phyloP scores from a whole-genome alignment of 176 grass and related monocot species.

The Hsuehochloa calcarea region DNA sequence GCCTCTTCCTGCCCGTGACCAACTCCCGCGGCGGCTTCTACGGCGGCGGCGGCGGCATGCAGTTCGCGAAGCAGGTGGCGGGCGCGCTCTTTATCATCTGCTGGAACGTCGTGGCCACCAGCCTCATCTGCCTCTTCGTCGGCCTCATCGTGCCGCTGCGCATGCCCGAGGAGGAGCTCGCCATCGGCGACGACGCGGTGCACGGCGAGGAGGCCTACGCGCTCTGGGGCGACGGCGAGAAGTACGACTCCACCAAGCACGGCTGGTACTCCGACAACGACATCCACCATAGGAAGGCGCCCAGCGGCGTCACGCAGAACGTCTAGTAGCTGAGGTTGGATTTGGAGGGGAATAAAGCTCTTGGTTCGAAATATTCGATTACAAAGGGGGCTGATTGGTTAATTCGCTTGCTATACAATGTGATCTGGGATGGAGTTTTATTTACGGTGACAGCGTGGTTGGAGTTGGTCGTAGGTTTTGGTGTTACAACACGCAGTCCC shows the following conservation, averaged over 20 bases:
- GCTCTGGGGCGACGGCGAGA: slow-evolving; percentile 96
- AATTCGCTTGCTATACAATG: neutral
- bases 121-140: slow-evolving; percentile 63
- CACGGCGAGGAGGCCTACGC: slow-evolving; percentile 69
- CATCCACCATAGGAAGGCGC: slow-evolving; percentile 42
- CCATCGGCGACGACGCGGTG: slow-evolving; percentile 88
- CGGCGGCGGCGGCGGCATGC: slow-evolving; percentile 54
- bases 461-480: neutral
- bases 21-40: slow-evolving; percentile 83
- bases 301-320: slow-evolving; percentile 70
- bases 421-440: neutral
- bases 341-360: neutral
- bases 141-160: slow-evolving; percentile 54
- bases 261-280: slow-evolving; percentile 62
- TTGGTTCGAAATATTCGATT: neutral
- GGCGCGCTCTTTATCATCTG: slow-evolving; percentile 71
- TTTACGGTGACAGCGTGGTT: neutral
- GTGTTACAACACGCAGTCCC: neutral
- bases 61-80: slow-evolving; percentile 61
- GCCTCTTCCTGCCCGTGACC: slow-evolving; percentile 65
- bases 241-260: slow-evolving; percentile 78
- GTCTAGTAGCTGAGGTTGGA: slow-evolving; percentile 22
- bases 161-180: slow-evolving; percentile 85
- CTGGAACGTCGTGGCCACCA: slow-evolving; percentile 80
- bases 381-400: neutral